Base-by-base conservation (phyloP, 257 asterid species). In the Solanum tacnaense region DNA sequence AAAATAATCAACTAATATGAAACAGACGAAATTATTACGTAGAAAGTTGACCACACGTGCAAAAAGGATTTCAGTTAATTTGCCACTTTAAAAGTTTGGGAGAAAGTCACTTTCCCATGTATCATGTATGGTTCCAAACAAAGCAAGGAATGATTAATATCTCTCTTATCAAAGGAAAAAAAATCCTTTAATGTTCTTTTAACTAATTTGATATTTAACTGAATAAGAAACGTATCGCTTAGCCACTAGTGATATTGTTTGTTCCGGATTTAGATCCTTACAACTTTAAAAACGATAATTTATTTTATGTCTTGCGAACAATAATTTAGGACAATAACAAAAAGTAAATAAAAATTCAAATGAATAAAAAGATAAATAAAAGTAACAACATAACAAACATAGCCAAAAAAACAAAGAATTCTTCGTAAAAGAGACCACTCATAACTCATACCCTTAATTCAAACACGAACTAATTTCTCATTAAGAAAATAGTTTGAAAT, bases 11-110 rank as follows among this genome's bases (percentile, higher is more conserved):
- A 49, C 21, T 49, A 13, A 46, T 13, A 46, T 46, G 58, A 46
- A 39, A 44, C 1, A 0, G 5, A 44, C 0, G 4, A 0, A 39
- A 39, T 39, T 0, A 39, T 39, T 39, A 11, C 23, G 0, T 16
- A 52, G 23, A 52, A 52, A 52, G 1, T 52, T 52, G 62, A 52
- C 9, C n/a, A 52, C 62, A 52, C 65, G 10, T 56, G 65, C 65
- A 56, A 56, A 52, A 52, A 52, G 62, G 62, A 56, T 2, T 56
- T 56, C 65, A 56, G 65, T 56, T 56, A 56, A 79, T 4, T 79
- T 78, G 25, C 25, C 62, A 79, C 35, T 13, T 23, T 15, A 44
- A 41, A 79, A 27, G 27, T 79, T 79, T 79, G 38, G 65, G 31
- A 44, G 27, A 79, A 79, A 44, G 25, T 2, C 84, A 25, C 84